Evolutionary conservation across 2,329 filamentous ascomycete genomes (phyloP), one percentile per base, ranked within the genome.

Genomic region (Fusarium goolgardi): DNA sequence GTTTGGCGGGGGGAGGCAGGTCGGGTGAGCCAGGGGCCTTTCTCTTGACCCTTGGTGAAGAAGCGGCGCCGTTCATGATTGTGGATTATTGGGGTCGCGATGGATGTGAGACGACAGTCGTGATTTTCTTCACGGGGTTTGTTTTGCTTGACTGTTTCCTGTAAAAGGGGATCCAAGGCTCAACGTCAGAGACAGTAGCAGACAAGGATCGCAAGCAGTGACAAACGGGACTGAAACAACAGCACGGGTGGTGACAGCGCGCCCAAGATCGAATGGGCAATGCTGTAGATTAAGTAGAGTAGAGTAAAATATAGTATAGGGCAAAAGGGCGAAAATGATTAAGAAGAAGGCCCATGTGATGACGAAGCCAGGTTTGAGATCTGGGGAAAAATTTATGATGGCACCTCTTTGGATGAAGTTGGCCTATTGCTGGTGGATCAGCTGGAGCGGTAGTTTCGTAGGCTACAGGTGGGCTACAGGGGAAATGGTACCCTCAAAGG

Each of bases 41-140:
- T 74, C 85, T 83, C 80, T 87, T 87, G 63, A 79, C 78, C 75
- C 82, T 81, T 64, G 79, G 75, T 39, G 79, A 78, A 35, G 77
- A 72, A 60, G 75, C 75, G 55, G 78, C 71, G 61, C 80, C 80
- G 69, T 84, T 84, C 83, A 85, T 85, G 60, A 56, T 73, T 75
- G 60, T 45, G 45, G 41, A 31, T 45, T 56, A 40, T 60, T 35
- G 55, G 34, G 44, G 44, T 54, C 55, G 27, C 25, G 57, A 53
- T 29, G 50, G 31, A 41, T 58, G 45, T 20, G 46, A 51, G 41
- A 47, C 45, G 57, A 18, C 20, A 32, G 41, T 39, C 47, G 59
- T 57, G 63, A 65, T n/a, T n/a, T n/a, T n/a, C n/a, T n/a, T n/a
- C 34, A 45, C 51, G 44, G 29, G 47, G 57, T 5, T 51, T 51